Evolutionary conservation across 768 basidiomycete species (phyloP), one percentile per base, ranked within the genome.

Genomic region (Lentinula sp.): DNA sequence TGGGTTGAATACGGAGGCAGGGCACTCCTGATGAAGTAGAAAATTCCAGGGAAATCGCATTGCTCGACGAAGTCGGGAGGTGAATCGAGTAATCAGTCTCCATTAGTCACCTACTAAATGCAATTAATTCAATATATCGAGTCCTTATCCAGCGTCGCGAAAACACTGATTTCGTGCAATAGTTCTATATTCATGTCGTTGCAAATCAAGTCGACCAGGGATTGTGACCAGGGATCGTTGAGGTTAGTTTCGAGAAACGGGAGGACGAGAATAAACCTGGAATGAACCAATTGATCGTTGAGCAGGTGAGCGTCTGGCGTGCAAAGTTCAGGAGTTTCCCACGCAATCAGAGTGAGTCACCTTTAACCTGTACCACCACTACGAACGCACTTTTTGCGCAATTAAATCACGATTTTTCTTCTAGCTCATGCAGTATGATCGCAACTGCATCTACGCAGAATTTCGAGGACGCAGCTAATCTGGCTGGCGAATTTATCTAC

Each of bases 401-500:
- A 28, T 28, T 28, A 28, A 28, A 28, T 28, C 28, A 28, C 28
- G 28, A 28, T 28, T 3, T 23, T 28, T 28, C 3, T 28, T 28
- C 28, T 28, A 28, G 3, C 28, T 3, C 28, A 28, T 20, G 15
- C 16, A 33, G 12, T 23, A 48, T 59, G 48, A 20, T 33, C 37
- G 33, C 46, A 36, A 45, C 37, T 33, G 45, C 57, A 49, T 33
- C 57, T 35, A 7, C 57, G 28, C 59, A 78, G 54, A 80, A 79
- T 64, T 63, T 79, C 35, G 83, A 84, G 64, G 83, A 84, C 65
- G 83, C 82, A 0, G 76, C 80, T 2, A 80, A 76, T 56, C 72
- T 84, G 37, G 81, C 81, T 9, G 76, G 80, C 1, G 83, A 84
- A 68, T 84, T 81, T 68, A 80, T 84, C 51, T 82, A 83, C 70